Evolutionary conservation across 345 rosid species (phyloP).

Genomic region (Acer yangbiense): DNA sequence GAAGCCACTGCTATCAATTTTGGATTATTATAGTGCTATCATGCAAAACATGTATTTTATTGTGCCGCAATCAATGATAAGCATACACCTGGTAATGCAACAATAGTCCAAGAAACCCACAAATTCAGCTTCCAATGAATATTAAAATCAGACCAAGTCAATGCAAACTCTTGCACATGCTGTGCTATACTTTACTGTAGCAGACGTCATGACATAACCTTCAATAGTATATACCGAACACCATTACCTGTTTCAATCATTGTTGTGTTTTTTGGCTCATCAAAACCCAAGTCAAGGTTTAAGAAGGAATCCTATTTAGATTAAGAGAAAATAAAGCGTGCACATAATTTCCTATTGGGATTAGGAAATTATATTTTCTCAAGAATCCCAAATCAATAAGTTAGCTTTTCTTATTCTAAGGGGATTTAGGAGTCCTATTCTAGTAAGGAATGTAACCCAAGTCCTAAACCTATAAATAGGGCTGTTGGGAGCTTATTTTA

Average conservation of each 20-base stretch:
- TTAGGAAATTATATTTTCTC: too few relatives aligned
- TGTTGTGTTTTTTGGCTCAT: too few relatives aligned
- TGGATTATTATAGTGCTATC: constrained; percentile 1
- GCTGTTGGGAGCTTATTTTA: too few relatives aligned
- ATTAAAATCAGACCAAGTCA: constrained; percentile 12
- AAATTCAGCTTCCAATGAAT: constrained; percentile 3
- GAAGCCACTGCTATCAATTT: background rate
- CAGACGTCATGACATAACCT: background rate
- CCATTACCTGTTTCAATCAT: background rate
- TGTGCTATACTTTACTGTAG: constrained; percentile 1
- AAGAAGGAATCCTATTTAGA: too few relatives aligned
- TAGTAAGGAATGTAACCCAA: too few relatives aligned
- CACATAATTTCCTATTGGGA: too few relatives aligned
- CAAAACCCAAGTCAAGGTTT: too few relatives aligned
- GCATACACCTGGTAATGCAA: background rate
- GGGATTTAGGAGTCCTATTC: too few relatives aligned
- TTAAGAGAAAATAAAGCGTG: too few relatives aligned
- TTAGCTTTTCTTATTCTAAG: too few relatives aligned
- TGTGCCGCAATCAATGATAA: background rate
- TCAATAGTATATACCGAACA: constrained; percentile 1
- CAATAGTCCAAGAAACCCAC: constrained; percentile 1
- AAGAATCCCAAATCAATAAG: too few relatives aligned
- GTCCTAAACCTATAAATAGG: too few relatives aligned
- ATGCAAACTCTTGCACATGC: constrained; percentile 9
- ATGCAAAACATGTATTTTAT: background rate